Base-by-base conservation (phyloP, 768 basidiomycete species). In the Suillus occidentalis region DNA sequence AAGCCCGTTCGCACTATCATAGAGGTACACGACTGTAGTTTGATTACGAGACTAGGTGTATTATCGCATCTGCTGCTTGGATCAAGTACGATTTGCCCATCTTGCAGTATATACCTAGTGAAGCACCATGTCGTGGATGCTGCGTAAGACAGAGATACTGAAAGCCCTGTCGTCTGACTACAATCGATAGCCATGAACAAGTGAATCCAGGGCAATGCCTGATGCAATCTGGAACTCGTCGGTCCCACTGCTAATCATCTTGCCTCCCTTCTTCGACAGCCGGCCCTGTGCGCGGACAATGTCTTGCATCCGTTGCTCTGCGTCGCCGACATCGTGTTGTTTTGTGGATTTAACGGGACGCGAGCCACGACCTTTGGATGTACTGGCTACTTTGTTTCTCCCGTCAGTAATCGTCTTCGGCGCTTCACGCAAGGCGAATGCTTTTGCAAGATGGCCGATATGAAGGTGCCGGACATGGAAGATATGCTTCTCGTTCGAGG, bases 401-500 rank as follows among this genome's bases (percentile, higher is more conserved):
- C 71, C 63, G 8, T 69, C 68, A 10, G 71, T 75, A 62, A 84
- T 72, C 2, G 71, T 71, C 31, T 73, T 80, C 0, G 95, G 94
- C 12, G 95, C 90, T 36, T 96, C 95, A 39, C 95, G 90, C 67
- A 96, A 81, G 1, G 92, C 92, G 71, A 97, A 97, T 1, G 94
- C 87, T 76, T 97, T 96, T 18, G 95, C 94, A 55, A 94, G 78
- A 80, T 99, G 97, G 2, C 97, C 97, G 53, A 97, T 84, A 73
- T 99, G 97, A 10, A 99, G 83, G 73, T 97, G 87, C 18, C 91
- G 91, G 65, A 98, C 89, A 76, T 99, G 96, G 82, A 99, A 99
- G 61, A 99, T 93, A 68, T 94, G 89, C 72, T 99, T 99, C 76
- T 99, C 97, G 66, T 89, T 88, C 18, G 91, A 85, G 0, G 97